phyloP scores from a whole-genome alignment of 495 filamentous ascomycete species.

The Talaromyces ruber region DNA sequence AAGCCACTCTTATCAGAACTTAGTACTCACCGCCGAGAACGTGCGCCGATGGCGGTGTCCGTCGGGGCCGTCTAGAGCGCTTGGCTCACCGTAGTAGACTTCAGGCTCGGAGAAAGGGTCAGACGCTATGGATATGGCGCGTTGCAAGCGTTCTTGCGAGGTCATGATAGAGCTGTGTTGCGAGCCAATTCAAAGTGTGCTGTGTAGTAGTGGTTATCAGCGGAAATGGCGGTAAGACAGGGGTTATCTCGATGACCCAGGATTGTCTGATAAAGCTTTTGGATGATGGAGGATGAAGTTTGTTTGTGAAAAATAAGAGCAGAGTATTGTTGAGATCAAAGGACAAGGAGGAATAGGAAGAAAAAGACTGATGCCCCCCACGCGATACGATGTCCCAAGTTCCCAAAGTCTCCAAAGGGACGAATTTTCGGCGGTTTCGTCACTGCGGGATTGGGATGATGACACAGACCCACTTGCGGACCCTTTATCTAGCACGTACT shows the following conservation, averaged over 20 bases:
- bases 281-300: neutral
- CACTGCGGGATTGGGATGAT: conserved; percentile 4
- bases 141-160: conserved; percentile 20
- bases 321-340: neutral
- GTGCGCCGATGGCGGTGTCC: conserved; percentile 30
- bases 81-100: conserved; percentile 38
- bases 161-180: conserved; percentile 18
- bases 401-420: neutral
- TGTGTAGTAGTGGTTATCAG: neutral
- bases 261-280: neutral
- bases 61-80: neutral
- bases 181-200: neutral
- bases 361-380: conserved; percentile 1
- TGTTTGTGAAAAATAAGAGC: neutral
- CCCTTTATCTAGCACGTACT: neutral
- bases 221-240: neutral
- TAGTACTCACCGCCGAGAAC: conserved; percentile 36
- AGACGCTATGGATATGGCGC: conserved; percentile 16
- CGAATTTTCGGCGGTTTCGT: neutral
- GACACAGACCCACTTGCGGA: conserved; percentile 2
- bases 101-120: conserved; percentile 42
- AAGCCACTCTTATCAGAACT: neutral
- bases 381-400: neutral
- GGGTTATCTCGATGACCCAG: neutral
- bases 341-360: neutral